Percentiles rank a stretch among this genome's conserved stretches.
Conservation (phyloP, 768 basidiomycete genomes). For the Cyclocybe cylindracea region DNA sequence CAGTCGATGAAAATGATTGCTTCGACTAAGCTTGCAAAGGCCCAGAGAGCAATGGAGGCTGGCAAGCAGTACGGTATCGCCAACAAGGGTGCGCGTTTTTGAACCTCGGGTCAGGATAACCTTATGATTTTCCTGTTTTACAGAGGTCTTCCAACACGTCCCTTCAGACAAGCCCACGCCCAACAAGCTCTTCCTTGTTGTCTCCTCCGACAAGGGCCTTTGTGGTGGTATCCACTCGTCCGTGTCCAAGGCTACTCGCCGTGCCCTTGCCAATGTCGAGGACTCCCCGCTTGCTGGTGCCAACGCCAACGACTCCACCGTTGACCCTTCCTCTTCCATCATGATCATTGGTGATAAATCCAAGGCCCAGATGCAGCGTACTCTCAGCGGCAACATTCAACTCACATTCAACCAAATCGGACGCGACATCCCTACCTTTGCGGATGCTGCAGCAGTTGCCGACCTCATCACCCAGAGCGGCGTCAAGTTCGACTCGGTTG, state of each 20-base stretch:
- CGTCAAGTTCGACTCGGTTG: slow-evolving; percentile 83
- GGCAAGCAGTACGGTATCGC: slow-evolving; percentile 94
- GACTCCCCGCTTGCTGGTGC: slow-evolving; percentile 49
- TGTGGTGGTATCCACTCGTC: slow-evolving; percentile 99
- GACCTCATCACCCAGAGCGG: slow-evolving; percentile 88
- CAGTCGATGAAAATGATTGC: slow-evolving; percentile 99
- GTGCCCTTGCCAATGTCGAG: slow-evolving; percentile 56
- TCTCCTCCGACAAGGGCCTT: slow-evolving; percentile 98
- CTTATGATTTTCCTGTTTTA: neutral
- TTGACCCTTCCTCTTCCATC: slow-evolving; percentile 65
- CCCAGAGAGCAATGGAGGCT: slow-evolving; percentile 87
- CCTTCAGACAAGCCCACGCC: slow-evolving; percentile 66
- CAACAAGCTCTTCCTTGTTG: slow-evolving; percentile 87
- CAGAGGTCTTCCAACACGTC: slow-evolving; percentile 88
- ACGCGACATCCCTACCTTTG: slow-evolving; percentile 95
- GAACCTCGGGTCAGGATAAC: neutral
- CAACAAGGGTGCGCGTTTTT: slow-evolving; percentile 69
- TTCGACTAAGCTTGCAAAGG: slow-evolving; percentile 94
- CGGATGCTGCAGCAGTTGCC: slow-evolving; percentile 91
- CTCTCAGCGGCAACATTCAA: slow-evolving; percentile 61
- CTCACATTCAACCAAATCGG: slow-evolving; percentile 98
- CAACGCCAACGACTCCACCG: slow-evolving; percentile 41
- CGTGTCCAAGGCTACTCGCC: slow-evolving; percentile 86
- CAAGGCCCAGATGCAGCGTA: slow-evolving; percentile 85
- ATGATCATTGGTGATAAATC: slow-evolving; percentile 97